Base-by-base conservation (phyloP, 805 yeast genomes). In the Grigorovia humatica region DNA sequence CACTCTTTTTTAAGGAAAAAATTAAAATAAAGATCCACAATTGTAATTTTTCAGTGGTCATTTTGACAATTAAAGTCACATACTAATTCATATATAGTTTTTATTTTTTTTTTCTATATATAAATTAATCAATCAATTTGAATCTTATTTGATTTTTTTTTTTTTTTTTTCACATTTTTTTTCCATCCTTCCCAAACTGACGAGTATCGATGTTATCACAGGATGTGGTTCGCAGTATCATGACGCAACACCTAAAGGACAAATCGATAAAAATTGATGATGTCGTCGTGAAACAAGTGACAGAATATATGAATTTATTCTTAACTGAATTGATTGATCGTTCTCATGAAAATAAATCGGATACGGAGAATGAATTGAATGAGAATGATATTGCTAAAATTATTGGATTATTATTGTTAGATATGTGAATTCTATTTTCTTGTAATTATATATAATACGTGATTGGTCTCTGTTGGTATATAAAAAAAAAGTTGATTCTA, bases 341-440 rank as follows among this genome's bases (percentile, higher is more conserved):
- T 49, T 62, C 68, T 2, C 30, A 58, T 6, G 68, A 64, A 43
- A 60, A 60, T 50, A 58, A 56, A 46, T 57, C 54, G n/a, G 46
- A 42, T 27, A 42, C 44, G 9, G 51, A 43, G 8, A 52, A 46
- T 32, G 54, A 54, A 18, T 46, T 66, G 13, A 58, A 58, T 7
- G 64, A 62, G 44, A 55, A 57, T 23, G 70, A 66, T 45, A 47
- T 67, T 15, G 70, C 65, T 44, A 56, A 57, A 19, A 59, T 67
- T 18, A 58, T 66, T 18, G 70, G 70, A 0, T 43, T 65, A 38
- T 49, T 67, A 32, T 47, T 67, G 20, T 46, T 67, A 35, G 70
- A 67, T 47, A 65, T 65, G 68, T 64, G 52, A 50, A 7, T 4
- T 3, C 9, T 17, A 3, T 23, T 23, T 23, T 23, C 27, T 23